Evolutionary conservation across 306 rosid species (phyloP).

Genomic region (Cicer pinnatifidum): DNA sequence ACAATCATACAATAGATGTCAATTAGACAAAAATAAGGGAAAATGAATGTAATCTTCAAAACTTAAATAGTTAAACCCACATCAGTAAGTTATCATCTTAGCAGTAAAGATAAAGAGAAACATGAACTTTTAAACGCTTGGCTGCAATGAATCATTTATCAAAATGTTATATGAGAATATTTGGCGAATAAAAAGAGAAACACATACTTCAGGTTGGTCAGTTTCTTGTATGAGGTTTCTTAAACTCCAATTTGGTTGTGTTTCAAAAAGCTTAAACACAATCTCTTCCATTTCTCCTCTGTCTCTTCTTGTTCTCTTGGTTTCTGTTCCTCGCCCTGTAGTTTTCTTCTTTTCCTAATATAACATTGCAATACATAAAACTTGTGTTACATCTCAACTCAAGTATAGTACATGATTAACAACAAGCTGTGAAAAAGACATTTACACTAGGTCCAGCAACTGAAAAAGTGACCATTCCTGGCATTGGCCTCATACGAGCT

Average conservation of each 20-base stretch:
- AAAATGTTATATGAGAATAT: too few species aligned
- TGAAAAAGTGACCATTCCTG: constrained; percentile 62
- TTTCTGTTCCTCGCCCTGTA: constrained; percentile 59
- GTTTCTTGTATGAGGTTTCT: constrained; percentile 83
- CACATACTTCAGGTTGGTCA: constrained; percentile 90
- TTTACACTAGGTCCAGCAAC: constrained; percentile 62
- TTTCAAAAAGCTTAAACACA: constrained; percentile 82
- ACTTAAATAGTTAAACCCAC: too few species aligned
- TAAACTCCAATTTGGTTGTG: constrained; percentile 77
- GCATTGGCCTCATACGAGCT: constrained; percentile 84
- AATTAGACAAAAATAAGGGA: too few species aligned
- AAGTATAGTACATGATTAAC: neutral
- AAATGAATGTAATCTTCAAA: too few species aligned
- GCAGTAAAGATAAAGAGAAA: too few species aligned
- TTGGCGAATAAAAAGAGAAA: neutral
- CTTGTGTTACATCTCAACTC: too few species aligned
- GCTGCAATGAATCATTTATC: fast-evolving
- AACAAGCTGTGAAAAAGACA: constrained; percentile 35
- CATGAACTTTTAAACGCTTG: too few species aligned
- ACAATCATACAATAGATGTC: too few species aligned
- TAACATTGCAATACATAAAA: too few species aligned
- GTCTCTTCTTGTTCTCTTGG: constrained; percentile 81
- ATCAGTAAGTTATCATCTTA: too few species aligned
- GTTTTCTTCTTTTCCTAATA: constrained; percentile 79
- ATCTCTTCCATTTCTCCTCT: constrained; percentile 87